Evolutionary conservation across 108 stramenopile species (phyloP), one percentile per base, ranked within the genome.

Genomic region (Nitzschia inconspicua): DNA sequence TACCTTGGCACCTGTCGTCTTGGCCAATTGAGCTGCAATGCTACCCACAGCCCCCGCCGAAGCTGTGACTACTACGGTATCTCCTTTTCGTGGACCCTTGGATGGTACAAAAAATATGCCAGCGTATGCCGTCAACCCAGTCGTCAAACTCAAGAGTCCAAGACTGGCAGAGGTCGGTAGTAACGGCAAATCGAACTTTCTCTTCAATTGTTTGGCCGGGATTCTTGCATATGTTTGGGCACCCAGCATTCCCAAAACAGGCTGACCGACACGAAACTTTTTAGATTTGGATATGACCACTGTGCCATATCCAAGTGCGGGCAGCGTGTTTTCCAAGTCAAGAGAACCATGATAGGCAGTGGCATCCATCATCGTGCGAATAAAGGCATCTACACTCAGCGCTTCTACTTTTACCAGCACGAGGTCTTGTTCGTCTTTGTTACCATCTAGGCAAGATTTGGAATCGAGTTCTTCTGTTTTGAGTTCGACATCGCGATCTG

Each of bases 11-110:
- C 73, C 76, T 0, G 60, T 61, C 0, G 20, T 23, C 44, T 72
- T 71, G 37, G 63, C 68, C 16, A 82, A 19, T 67, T 82, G 80
- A 0, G 41, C 50, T 1, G 74, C 80, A 34, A 74, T 24, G n/a
- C 18, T 44, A 9, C 80, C 80, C 0, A 78, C 76, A 6, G 73
- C 76, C 3, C 80, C 80, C 3, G 76, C 73, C 8, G 80, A 76
- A 10, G 63, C 80, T 13, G 50, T 62, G 4, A 82, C 69, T 19
- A 82, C 73, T 0, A 69, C 61, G 7, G 80, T 78, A 9, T 82
- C 73, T 0, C 76, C 76, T 35, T 42, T 54, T n/a, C 37, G 46
- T 2, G 78, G 78, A 0, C 31, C 11, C 26, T 24, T 25, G 31
- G 11, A 31, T 8, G 37, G 24, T 4, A 58, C 63, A 16, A 51